phyloP scores from a whole-genome alignment of 805 yeast species.

The Candida qinlingensis region DNA sequence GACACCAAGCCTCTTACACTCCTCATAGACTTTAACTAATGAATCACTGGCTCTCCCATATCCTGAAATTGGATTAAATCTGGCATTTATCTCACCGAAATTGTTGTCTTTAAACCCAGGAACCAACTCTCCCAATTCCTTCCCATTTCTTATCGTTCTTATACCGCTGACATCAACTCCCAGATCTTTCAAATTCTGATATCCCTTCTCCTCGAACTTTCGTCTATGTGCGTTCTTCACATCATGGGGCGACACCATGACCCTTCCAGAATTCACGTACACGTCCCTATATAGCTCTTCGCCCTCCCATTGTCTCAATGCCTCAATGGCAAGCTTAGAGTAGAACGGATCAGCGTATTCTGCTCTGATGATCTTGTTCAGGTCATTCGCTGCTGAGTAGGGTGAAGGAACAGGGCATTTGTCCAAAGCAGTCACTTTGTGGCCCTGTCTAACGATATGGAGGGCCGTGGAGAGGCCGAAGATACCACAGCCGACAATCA shows the following conservation, averaged over 20 bases:
- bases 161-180: constrained; percentile 25
- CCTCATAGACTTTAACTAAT: constrained; percentile 27
- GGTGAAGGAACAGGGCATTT: constrained; percentile 38
- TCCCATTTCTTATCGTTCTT: constrained; percentile 27
- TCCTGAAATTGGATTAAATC: constrained; percentile 38
- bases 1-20: constrained; percentile 29
- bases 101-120: constrained; percentile 24
- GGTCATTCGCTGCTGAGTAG: constrained; percentile 43
- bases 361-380: constrained; percentile 43
- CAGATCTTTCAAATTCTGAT: constrained; percentile 28
- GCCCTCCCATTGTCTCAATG: constrained; percentile 33
- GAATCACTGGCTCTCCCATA: constrained; percentile 38
- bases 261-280: constrained; percentile 38
- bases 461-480: constrained; percentile 42
- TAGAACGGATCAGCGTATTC: constrained; percentile 42
- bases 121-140: constrained; percentile 24
- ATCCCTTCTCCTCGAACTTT: constrained; percentile 33
- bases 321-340: constrained; percentile 40
- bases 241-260: constrained; percentile 29
- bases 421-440: constrained; percentile 34
- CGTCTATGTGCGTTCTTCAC: constrained; percentile 29
- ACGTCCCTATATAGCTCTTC: constrained; percentile 29
- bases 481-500: constrained; percentile 37
- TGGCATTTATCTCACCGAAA: constrained; percentile 24
- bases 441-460: constrained; percentile 28